These are phyloP conservation scores for Teratosphaeria viscida DNA, from an alignment of 2,329 filamentous ascomycete species.

Conservation along the genomic window DNA sequence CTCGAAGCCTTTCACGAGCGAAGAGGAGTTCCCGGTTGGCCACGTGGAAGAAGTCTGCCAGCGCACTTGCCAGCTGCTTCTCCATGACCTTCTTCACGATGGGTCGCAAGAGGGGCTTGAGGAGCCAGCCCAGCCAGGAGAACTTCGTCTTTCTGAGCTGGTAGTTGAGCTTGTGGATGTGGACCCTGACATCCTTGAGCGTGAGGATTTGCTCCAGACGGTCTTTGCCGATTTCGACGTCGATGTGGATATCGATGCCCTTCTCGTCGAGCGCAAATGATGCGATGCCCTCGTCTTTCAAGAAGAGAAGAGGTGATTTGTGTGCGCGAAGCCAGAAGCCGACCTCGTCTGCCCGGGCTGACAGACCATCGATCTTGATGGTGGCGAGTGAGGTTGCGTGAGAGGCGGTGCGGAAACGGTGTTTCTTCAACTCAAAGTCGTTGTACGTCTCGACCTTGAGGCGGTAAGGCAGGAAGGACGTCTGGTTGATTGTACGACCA, in stretches of 20 bases:
- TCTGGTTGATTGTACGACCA: constrained; percentile 69
- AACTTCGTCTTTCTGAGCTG: constrained; percentile 64
- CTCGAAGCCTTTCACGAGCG: constrained; percentile 74
- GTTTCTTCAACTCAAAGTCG: constrained; percentile 75
- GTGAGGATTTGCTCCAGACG: constrained; percentile 71
- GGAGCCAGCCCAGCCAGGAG: constrained; percentile 65
- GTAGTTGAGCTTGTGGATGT: constrained; percentile 81
- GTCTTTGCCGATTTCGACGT: constrained; percentile 72
- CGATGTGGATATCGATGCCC: constrained; percentile 76
- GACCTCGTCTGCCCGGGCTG: constrained; percentile 72
- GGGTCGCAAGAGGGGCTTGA: constrained; percentile 75
- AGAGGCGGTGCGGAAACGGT: constrained; percentile 56
- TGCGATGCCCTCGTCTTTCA: constrained; percentile 75
- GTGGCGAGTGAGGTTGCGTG: constrained; percentile 56
- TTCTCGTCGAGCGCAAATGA: constrained; percentile 77
- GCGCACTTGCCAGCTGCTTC: constrained; percentile 60
- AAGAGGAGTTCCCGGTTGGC: constrained; percentile 80
- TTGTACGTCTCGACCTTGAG: constrained; percentile 76
- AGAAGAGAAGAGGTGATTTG: constrained; percentile 54
- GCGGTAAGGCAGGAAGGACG: constrained; percentile 80
- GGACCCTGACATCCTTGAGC: constrained; percentile 63
- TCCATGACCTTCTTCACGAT: constrained; percentile 72
- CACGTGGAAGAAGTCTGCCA: constrained; percentile 58
- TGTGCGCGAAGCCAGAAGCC: constrained; percentile 84
- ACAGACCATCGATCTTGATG: constrained; percentile 71